Base-by-base conservation (phyloP, 495 filamentous ascomycete species). In the Penicillium nucicola region DNA sequence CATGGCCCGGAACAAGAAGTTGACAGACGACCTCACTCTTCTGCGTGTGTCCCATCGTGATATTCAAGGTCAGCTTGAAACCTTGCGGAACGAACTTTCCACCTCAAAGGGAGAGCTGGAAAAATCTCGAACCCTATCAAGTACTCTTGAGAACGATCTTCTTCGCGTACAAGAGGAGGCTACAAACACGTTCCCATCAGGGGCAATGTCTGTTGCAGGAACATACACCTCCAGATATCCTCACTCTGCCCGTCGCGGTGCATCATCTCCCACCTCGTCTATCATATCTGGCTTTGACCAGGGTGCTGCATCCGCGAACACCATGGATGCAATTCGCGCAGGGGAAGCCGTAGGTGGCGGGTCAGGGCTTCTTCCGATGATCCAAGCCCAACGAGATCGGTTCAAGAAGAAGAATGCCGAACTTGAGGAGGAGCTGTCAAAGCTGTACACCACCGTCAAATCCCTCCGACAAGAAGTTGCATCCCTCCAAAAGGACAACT, bases 361-460 rank as follows among this genome's bases (percentile, higher is more conserved):
- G 22, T 89, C 88, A 2, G 91, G 91, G 15, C 95, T 99, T 51
- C 75, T 99, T 20, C 93, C 95, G 20, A 99, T 99, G 93, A 86
- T 99, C 48, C 95, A 93, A 40, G 93, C 93, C 15, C 93, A 99
- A 67, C 85, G 93, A 52, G 93, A 99, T 68, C 88, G 93, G 35
- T 99, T 99, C 81, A 97, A 96, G 77, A 89, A 95, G 77, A 86
- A 90, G 56, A 97, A 95, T 52, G 69, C 84, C 1, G 89, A 97
- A 62, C 82, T 99, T 36, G 95, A 97, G 66, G 82, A 89, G 40
- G 92, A 97, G 58, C 77, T 97, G 15, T 89, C 89, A 6, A 90
- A 93, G 50, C 74, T 78, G 43, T 89, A 97, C 62, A 80, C 77
- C 33, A 86, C 83, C 0, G 85, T 97, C 20, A 91, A 92, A 18